Evolutionary conservation across 441 rosid genomes (phyloP).

Genomic region (Arabidopsis hybrid): DNA sequence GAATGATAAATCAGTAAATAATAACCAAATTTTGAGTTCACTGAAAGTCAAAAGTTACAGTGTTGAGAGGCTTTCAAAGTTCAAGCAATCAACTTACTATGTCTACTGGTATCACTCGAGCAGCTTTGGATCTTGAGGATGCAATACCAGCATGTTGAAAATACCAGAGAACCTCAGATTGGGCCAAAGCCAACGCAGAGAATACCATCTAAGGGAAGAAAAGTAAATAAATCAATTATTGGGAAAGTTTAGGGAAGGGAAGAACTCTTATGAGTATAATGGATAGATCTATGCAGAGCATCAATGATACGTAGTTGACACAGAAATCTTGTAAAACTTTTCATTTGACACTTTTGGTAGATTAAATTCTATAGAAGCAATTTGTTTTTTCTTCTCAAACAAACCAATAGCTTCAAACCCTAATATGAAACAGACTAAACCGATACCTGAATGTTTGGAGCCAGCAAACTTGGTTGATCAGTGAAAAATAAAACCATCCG

Average conservation of each 20-base stretch:
- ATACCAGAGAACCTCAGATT: slow-evolving; percentile 97
- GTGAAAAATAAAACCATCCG: slow-evolving; percentile 98
- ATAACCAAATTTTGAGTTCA: neutral
- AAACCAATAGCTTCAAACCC: slow-evolving; percentile 23
- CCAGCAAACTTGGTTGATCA: slow-evolving; percentile 99
- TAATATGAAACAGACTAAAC: slow-evolving; percentile 23
- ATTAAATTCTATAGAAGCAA: neutral
- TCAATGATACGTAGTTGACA: neutral
- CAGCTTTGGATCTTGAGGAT: slow-evolving; percentile 82
- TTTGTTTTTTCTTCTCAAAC: slow-evolving; percentile 6
- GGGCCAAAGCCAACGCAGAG: slow-evolving; percentile 97
- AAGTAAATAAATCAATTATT: slow-evolving; percentile 12
- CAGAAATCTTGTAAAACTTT: neutral
- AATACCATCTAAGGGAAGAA: slow-evolving; percentile 85
- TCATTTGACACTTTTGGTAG: slow-evolving; percentile 21
- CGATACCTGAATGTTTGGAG: slow-evolving; percentile 96
- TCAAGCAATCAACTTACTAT: slow-evolving; percentile 61
- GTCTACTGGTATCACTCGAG: slow-evolving; percentile 81
- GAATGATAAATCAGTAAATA: slow-evolving; percentile 20
- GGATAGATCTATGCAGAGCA: slow-evolving; percentile 21
- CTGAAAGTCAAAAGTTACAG: slow-evolving; percentile 12
- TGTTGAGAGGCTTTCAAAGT: slow-evolving; percentile 20
- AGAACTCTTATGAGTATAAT: slow-evolving; percentile 20
- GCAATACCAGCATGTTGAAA: slow-evolving; percentile 96
- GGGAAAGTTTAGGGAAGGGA: slow-evolving; percentile 13